Percentiles rank a stretch among this genome's conserved stretches.
phyloP scores from a whole-genome alignment of 768 basidiomycete species.

The Piloderma croceum region DNA sequence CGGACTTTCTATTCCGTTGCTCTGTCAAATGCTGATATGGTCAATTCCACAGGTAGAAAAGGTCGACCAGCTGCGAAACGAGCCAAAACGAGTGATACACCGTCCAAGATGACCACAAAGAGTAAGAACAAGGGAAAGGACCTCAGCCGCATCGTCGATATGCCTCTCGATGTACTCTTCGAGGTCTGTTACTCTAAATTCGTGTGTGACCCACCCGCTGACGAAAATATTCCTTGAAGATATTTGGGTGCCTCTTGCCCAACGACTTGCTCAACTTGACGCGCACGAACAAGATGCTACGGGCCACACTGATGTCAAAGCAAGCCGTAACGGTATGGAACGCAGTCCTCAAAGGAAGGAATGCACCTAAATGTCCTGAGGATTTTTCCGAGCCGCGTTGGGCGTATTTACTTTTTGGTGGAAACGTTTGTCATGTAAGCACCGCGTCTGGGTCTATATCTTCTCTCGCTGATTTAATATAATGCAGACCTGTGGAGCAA shows the following conservation, averaged over 20 bases:
- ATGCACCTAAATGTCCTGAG: not conserved
- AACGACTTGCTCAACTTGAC: not conserved
- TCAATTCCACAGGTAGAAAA: no score
- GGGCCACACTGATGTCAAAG: not conserved
- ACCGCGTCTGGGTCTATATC: not conserved
- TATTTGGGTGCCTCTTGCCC: not conserved
- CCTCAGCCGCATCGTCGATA: not conserved
- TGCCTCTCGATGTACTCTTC: not conserved
- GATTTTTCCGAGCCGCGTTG: not conserved
- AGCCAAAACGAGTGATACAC: no score
- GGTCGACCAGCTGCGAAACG: not conserved
- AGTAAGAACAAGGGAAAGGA: not conserved
- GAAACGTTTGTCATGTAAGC: not conserved
- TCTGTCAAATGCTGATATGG: no score
- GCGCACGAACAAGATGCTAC: not conserved
- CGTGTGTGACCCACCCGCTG: no score
- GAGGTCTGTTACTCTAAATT: not conserved
- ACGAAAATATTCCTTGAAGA: not conserved
- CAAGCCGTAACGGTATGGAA: not conserved
- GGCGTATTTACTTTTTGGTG: not conserved
- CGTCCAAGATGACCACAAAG: no score
- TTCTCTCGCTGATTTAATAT: not conserved
- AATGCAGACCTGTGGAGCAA: not conserved
- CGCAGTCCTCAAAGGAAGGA: not conserved
- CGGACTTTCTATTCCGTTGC: no score